phyloP scores from a whole-genome alignment of 805 yeast genomes.

The Brettanomyces sp. region DNA sequence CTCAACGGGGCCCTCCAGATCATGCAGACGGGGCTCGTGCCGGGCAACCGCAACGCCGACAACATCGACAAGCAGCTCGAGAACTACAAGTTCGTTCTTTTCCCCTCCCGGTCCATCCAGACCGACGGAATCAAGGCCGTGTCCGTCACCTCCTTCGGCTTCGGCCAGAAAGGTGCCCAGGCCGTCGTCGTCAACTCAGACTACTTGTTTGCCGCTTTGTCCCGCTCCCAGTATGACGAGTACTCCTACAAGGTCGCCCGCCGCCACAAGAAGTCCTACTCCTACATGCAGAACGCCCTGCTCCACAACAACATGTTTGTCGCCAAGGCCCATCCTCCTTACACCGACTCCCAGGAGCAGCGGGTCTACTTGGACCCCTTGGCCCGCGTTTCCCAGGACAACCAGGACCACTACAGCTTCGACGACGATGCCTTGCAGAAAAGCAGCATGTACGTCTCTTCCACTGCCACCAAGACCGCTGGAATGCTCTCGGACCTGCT shows the following conservation, averaged over 20 bases:
- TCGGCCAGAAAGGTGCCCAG: conserved; percentile 99
- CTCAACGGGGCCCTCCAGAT: conserved; percentile 95
- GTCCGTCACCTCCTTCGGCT: conserved; percentile 94
- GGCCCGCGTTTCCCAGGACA: conserved; percentile 50
- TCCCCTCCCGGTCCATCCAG: conserved; percentile 87
- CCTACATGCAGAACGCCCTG: conserved; percentile 93
- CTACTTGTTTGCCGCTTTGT: conserved; percentile 79
- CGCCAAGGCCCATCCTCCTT: conserved; percentile 91
- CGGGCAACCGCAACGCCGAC: conserved; percentile 99
- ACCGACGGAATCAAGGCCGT: conserved; percentile 98
- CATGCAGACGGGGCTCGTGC: conserved; percentile 85
- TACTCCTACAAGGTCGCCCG: conserved; percentile 63
- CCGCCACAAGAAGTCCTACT: conserved; percentile 84
- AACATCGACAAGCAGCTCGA: conserved; percentile 80
- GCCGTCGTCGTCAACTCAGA: conserved; percentile 89
- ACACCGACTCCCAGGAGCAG: conserved; percentile 78
- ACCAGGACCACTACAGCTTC: conserved; percentile 36
- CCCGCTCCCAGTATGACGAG: conserved; percentile 57
- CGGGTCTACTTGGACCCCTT: conserved; percentile 93
- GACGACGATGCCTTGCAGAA: conserved; percentile 42
- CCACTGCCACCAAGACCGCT: conserved; percentile 50
- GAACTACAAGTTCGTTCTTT: conserved; percentile 79
- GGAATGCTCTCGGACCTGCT: conserved; percentile 50
- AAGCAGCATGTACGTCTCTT: conserved; percentile 31
- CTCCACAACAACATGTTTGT: conserved; percentile 84